Conservation (phyloP, 225 moss, liverwort and hornwort genomes). For the Bryoerythrophyllum caledonicum region DNA sequence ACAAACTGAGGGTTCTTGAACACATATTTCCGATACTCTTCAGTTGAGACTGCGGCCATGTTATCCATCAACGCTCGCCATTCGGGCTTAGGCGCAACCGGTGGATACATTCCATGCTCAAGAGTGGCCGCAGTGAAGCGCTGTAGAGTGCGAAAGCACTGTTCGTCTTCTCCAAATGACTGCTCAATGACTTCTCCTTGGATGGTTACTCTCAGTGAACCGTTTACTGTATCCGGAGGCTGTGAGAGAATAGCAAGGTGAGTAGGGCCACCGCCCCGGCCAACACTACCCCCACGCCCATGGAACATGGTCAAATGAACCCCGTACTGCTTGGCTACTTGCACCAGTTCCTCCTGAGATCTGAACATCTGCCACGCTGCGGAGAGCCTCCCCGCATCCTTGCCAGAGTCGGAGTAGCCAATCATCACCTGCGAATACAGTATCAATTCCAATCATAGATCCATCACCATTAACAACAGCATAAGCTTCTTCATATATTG, state of each 20-base stretch:
- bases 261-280: constrained; percentile 94
- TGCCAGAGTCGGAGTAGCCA: constrained; percentile 97
- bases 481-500: not conserved
- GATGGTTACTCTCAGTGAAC: constrained; percentile 89
- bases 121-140: constrained; percentile 93
- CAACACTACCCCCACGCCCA: constrained; percentile 96
- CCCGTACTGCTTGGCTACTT: constrained; percentile 84
- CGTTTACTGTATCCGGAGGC: constrained; percentile 95
- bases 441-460: not conserved
- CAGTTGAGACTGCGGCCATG: constrained; percentile 80
- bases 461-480: not conserved
- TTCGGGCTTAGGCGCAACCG: constrained; percentile 69
- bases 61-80: constrained; percentile 92
- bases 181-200: constrained; percentile 98
- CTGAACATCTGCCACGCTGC: constrained; percentile 99
- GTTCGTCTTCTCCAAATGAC: constrained; percentile 87
- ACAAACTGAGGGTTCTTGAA: constrained; percentile 86
- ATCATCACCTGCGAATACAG: constrained; percentile 62
- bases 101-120: constrained; percentile 96
- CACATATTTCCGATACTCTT: constrained; percentile 78
- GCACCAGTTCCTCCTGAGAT: constrained; percentile 89
- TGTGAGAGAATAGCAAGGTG: constrained; percentile 96
- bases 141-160: constrained; percentile 89
- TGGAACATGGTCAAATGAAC: constrained; percentile 93
- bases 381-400: constrained; percentile 93